These are phyloP conservation scores for Penicillium sp. DNA, from an alignment of 2,329 filamentous ascomycete genomes.

Conservation along the genomic window DNA sequence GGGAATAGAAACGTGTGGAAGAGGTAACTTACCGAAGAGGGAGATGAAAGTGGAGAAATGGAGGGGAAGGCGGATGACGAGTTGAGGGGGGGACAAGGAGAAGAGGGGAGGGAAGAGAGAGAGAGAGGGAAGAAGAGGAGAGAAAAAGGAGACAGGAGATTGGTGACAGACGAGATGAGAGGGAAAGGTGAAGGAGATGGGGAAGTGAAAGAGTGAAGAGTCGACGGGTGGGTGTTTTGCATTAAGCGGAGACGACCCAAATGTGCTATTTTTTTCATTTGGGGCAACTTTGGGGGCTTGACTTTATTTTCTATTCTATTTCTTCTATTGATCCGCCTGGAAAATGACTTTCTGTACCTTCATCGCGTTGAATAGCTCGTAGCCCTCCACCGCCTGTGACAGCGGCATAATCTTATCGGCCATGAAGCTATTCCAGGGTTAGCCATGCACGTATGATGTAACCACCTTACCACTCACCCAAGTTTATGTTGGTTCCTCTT, in stretches of 20 bases:
- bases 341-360: constrained; percentile 75
- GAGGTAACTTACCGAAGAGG: constrained; percentile 23
- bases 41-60: constrained; percentile 27
- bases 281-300: not conserved
- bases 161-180: constrained; percentile 6
- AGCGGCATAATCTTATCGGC: constrained; percentile 74
- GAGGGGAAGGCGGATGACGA: constrained; percentile 21
- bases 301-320: constrained; percentile 1
- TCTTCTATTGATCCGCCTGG: constrained; percentile 44
- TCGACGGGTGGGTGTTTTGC: constrained; percentile 21
- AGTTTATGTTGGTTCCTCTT: constrained; percentile 67
- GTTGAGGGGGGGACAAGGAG: constrained; percentile 23
- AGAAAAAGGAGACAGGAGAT: constrained; percentile 16
- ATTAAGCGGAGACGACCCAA: constrained; percentile 21
- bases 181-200: not conserved
- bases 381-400: constrained; percentile 65
- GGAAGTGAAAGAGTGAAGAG: constrained; percentile 10
- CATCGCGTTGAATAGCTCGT: constrained; percentile 71
- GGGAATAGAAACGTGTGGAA: constrained; percentile 6
- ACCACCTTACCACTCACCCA: constrained; percentile 53
- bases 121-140: constrained; percentile 17
- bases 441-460: not conserved
- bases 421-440: constrained; percentile 65
- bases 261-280: not conserved
- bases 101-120: constrained; percentile 21